Evolutionary conservation across 2,329 filamentous ascomycete genomes (phyloP), one percentile per base, ranked within the genome.

Genomic region (Curvularia sp.): DNA sequence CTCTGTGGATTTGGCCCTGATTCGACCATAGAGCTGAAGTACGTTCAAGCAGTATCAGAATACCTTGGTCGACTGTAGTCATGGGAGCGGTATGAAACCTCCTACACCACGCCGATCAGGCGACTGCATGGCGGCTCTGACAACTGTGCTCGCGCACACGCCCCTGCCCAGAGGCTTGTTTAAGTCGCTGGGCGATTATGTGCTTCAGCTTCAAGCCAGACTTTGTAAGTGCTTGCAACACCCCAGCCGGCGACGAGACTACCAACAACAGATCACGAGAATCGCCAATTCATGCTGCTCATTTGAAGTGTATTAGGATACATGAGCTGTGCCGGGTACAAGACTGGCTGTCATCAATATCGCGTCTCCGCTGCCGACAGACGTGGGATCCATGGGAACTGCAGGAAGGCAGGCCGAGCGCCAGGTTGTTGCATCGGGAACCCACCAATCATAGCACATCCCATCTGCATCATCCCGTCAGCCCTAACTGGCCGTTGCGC

Each of bases 371-470:
- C 35, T 39, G 26, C 48, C 13, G 33, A 46, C 51, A 28, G 43
- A 39, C 51, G 30, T 47, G 43, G 51, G 42, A 53, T 53, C 42
- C 31, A 53, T 47, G 51, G 50, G 33, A 50, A 51, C 62, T 59
- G 55, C 61, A 60, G 55, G 62, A 58, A 51, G 61, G 53, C 60
- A 53, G 63, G 63, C 61, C 61, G 63, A 49, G 57, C 24, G 63
- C 63, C 61, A 68, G 65, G 66, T 63, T 66, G 62, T 52, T 22
- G 46, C 31, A 59, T 62, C 61, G 58, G 53, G 57, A 61, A 53
- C 58, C 44, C 35, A 28, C 67, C 64, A 68, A 67, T 69, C 58
- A 64, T 48, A 43, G 10, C 49, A 12, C 30, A 18, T 41, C 20
- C 3, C 56, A 57, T 53, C 55, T 57, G 52, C 54, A 57, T 7